Percentiles rank a stretch among this genome's conserved stretches.
Evolutionary conservation across 1,284 basidiomycete genomes (phyloP).

Genomic region (Phlebopus sp.): DNA sequence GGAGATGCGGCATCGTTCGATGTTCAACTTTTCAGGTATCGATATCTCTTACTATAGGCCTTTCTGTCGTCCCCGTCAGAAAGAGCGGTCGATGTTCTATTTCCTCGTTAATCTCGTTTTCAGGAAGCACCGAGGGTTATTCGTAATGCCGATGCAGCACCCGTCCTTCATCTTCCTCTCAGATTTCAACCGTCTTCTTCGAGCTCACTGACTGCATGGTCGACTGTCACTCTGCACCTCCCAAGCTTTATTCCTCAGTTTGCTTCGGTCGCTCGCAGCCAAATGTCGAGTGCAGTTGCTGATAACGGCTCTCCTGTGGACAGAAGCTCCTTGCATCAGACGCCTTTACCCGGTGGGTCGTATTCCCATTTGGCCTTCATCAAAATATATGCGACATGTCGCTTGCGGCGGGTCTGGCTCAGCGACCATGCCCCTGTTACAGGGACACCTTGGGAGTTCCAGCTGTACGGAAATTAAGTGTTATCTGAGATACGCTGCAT

Average conservation of each 20-base stretch:
- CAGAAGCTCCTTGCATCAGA: slow-evolving; percentile 16
- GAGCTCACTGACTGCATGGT: slow-evolving; percentile 68
- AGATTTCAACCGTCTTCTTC: slow-evolving; percentile 56
- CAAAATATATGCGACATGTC: slow-evolving; percentile 79
- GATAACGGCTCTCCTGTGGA: slow-evolving; percentile 27
- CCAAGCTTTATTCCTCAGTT: slow-evolving; percentile 64
- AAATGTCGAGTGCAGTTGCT: slow-evolving; percentile 22
- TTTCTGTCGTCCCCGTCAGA: too few relatives aligned
- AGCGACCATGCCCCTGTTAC: slow-evolving; percentile 48
- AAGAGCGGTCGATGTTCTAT: background rate
- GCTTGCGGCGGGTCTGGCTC: slow-evolving; percentile 79
- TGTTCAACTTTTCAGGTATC: slow-evolving; percentile 82
- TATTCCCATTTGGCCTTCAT: slow-evolving; percentile 70
- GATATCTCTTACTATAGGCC: slow-evolving; percentile 6
- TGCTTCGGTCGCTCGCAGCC: slow-evolving; percentile 42
- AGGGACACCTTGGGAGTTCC: slow-evolving; percentile 70
- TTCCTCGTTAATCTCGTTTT: slow-evolving; percentile 10
- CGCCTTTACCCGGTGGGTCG: slow-evolving; percentile 49
- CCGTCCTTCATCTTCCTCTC: slow-evolving; percentile 73
- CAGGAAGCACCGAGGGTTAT: slow-evolving; percentile 61
- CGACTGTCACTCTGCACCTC: slow-evolving; percentile 62
- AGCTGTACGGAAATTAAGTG: slow-evolving; percentile 43
- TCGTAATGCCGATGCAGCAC: slow-evolving; percentile 35
- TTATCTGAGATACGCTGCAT: background rate
- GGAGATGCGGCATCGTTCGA: slow-evolving; percentile 60